These are phyloP conservation scores for Heritiera fomes DNA, from an alignment of 345 rosid genomes.

Conservation along the genomic window DNA sequence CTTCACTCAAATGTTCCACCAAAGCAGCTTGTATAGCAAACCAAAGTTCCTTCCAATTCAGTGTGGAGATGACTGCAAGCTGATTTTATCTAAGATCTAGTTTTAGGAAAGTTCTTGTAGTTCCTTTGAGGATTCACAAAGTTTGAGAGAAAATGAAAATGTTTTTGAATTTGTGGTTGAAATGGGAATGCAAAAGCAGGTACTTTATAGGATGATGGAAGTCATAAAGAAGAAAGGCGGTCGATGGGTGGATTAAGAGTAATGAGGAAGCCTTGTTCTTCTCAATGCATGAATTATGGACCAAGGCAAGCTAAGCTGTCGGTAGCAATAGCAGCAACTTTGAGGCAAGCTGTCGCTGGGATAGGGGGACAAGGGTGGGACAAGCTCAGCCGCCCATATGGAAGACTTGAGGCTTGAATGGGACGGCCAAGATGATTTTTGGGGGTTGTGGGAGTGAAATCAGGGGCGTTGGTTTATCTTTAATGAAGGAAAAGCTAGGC, in stretches of 20 bases:
- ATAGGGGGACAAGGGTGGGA: constrained; percentile 75
- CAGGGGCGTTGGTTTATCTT: constrained; percentile 39
- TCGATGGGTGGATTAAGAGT: neutral
- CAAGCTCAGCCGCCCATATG: constrained; percentile 68
- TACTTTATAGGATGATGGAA: constrained; percentile 40
- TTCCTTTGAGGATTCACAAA: constrained; percentile 19
- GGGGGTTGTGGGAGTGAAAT: constrained; percentile 36
- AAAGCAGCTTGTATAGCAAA: neutral
- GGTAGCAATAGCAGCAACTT: constrained; percentile 66
- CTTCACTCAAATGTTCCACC: neutral
- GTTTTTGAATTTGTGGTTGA: constrained; percentile 18
- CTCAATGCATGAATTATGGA: constrained; percentile 53
- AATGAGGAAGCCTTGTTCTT: neutral
- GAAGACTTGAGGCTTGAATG: constrained; percentile 28
- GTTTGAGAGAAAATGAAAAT: constrained; percentile 20
- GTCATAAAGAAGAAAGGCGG: neutral
- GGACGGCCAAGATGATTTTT: constrained; percentile 47
- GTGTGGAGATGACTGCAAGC: neutral
- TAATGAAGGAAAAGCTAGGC: constrained; percentile 11
- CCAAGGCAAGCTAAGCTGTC: constrained; percentile 82
- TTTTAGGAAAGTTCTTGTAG: neutral
- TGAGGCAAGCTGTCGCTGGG: constrained; percentile 60
- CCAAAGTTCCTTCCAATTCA: neutral
- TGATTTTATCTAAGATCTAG: neutral
- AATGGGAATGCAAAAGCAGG: constrained; percentile 32